phyloP scores from a whole-genome alignment of 2,329 filamentous ascomycete species.

The Pestalotiopsis sp. region DNA sequence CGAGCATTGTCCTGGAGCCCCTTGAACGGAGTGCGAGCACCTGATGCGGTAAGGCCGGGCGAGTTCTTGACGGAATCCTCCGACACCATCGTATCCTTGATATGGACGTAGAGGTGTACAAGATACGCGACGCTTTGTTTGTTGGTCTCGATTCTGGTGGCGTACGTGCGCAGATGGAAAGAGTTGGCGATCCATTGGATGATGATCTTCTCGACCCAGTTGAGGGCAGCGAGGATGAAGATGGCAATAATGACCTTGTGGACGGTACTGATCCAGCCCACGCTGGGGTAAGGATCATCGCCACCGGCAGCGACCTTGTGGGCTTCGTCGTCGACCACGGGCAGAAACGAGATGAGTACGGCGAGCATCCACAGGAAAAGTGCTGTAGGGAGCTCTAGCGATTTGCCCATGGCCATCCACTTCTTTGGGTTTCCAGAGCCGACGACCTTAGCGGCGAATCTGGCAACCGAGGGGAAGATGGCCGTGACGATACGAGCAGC shows the following conservation, averaged over 20 bases:
- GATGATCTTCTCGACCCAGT: constrained; percentile 88
- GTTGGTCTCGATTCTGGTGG: constrained; percentile 87
- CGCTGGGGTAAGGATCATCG: constrained; percentile 52
- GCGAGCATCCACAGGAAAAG: constrained; percentile 93
- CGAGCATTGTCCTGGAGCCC: constrained; percentile 76
- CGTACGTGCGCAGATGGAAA: constrained; percentile 90
- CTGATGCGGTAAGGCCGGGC: constrained; percentile 49
- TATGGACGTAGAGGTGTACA: constrained; percentile 58
- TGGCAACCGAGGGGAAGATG: constrained; percentile 50
- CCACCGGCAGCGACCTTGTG: constrained; percentile 29
- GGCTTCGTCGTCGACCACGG: constrained; percentile 71
- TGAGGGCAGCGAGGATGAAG: constrained; percentile 80
- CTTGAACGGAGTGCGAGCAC: constrained; percentile 74
- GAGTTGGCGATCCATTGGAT: constrained; percentile 94
- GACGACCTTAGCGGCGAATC: constrained; percentile 68
- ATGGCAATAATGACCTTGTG: constrained; percentile 86
- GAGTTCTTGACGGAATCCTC: constrained; percentile 53
- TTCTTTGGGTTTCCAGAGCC: constrained; percentile 87
- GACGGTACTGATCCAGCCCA: constrained; percentile 74
- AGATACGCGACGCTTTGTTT: constrained; percentile 75
- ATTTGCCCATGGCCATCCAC: constrained; percentile 86
- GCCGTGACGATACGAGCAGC: constrained; percentile 62
- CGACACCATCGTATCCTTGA: constrained; percentile 70
- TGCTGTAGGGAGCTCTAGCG: constrained; percentile 82
- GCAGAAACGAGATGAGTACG: constrained; percentile 82